Evolutionary conservation across 176 grass and related monocot species (phyloP), one percentile per base, ranked within the genome.

Genomic region (Carex kokanica): DNA sequence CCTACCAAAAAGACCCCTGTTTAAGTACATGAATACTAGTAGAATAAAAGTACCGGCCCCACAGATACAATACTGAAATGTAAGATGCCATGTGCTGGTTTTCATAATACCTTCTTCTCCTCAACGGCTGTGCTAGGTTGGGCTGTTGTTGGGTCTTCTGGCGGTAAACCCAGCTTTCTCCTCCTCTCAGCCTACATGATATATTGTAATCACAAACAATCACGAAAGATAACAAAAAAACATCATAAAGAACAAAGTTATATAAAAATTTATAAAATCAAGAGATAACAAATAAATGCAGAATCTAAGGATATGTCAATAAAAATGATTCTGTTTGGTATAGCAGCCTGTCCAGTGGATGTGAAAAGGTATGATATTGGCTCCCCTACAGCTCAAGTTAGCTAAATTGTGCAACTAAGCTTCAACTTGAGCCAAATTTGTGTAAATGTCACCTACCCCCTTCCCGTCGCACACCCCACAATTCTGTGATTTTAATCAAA

Each of bases 111-210:
- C 96, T 99, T 99, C 78, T 99, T 99, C 85, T 95, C 93, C 24
- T 83, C 96, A 49, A 84, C 84, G 60, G 89, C 79, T 81, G 89
- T 16, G 27, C 88, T 95, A 71, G 96, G 88, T 81, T 95, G 93
- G 23, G 91, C 70, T 88, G 89, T 84, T 78, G 81, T 74, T 36
- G 96, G 89, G 57, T 90, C 93, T 93, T 99, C 93, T 51, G 90
- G 90, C 4, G 96, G 93, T 85, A 99, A 86, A 84, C 96, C 93
- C 88, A 99, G 91, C 83, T 90, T 99, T 66, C 96, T 94, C 84
- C 96, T 95, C 84, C 96, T 93, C 88, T 99, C 96, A 87, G 93
- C 96, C 96, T 95, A 61, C 38, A 84, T 25, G 49, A 82, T 60
- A 83, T 55, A 64, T 83, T 21, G 21, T 45, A 29, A 64, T 83